Evolutionary conservation across 495 filamentous ascomycete species (phyloP).

Genomic region (Penicillium taxi): DNA sequence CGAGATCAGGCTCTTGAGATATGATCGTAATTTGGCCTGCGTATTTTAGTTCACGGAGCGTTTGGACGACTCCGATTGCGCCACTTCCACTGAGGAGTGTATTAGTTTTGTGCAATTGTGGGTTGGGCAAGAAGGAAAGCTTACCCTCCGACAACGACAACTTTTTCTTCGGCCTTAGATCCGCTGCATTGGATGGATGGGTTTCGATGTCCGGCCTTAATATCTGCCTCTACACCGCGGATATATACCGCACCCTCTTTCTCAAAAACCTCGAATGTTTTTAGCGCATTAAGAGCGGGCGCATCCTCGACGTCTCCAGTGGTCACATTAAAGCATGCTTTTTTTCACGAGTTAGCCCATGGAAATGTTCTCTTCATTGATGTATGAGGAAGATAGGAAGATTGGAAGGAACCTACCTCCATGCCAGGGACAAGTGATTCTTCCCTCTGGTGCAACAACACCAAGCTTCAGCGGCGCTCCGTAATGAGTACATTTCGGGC

Average conservation of each 20-base stretch:
- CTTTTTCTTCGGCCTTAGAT: constrained; percentile 52
- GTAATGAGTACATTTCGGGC: constrained; percentile 89
- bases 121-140: constrained; percentile 9
- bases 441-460: constrained; percentile 70
- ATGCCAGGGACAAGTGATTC: constrained; percentile 92
- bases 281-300: constrained; percentile 73
- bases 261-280: constrained; percentile 70
- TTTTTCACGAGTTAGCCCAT: constrained; percentile 6
- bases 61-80: constrained; percentile 69
- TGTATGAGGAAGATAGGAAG: not conserved
- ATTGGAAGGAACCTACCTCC: constrained; percentile 51
- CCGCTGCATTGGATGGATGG: constrained; percentile 65
- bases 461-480: constrained; percentile 81
- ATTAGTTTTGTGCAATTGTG: constrained; percentile 5
- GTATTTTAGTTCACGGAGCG: constrained; percentile 73
- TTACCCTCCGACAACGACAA: constrained; percentile 81
- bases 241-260: constrained; percentile 80
- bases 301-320: constrained; percentile 96
- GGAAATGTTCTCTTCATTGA: no score
- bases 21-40: constrained; percentile 75
- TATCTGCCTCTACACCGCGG: constrained; percentile 65
- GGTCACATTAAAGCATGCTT: constrained; percentile 82
- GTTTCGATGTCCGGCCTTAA: constrained; percentile 66
- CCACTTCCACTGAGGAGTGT: constrained; percentile 57
- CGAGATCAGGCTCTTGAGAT: constrained; percentile 71